Evolutionary conservation across 179 eudicot species (phyloP).

Genomic region (Carnegiea gigantea): DNA sequence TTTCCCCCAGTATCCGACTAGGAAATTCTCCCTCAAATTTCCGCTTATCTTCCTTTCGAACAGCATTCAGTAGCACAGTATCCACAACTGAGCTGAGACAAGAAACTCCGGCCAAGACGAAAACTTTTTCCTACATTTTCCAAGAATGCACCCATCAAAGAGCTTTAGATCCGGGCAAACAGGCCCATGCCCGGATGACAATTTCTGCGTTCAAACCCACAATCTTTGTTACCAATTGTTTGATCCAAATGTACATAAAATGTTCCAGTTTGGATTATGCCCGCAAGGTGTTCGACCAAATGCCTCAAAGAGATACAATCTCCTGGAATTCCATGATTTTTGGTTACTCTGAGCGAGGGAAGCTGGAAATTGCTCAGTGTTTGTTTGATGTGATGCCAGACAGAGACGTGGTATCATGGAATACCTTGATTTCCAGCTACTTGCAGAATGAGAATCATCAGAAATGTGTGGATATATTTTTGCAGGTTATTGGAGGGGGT

Average conservation of each 20-base stretch:
- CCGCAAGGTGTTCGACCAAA: constrained; percentile 57
- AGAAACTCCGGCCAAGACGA: constrained; percentile 26
- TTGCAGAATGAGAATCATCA: constrained; percentile 48
- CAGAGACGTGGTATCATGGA: constrained; percentile 71
- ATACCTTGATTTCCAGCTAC: constrained; percentile 66
- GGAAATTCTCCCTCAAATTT: background rate
- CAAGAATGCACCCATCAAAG: constrained; percentile 60
- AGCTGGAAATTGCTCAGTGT: constrained; percentile 42
- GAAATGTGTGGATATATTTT: constrained; percentile 45
- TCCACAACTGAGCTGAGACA: constrained; percentile 18
- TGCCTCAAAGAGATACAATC: constrained; percentile 56
- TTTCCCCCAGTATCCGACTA: background rate
- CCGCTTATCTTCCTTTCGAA: constrained; percentile 3
- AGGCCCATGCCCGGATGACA: constrained; percentile 75
- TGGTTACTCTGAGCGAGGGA: constrained; percentile 52
- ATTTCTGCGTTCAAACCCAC: constrained; percentile 73
- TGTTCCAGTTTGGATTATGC: constrained; percentile 53
- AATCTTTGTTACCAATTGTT: constrained; percentile 72
- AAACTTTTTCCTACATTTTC: constrained; percentile 66
- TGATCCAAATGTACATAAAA: constrained; percentile 67
- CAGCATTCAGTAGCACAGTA: constrained; percentile 20
- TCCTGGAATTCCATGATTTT: constrained; percentile 76
- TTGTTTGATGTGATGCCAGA: constrained; percentile 51
- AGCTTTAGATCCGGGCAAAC: constrained; percentile 54
- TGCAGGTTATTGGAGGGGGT: constrained; percentile 44